Conservation (phyloP, 2,329 filamentous ascomycete species). For the Aureobasidium sp. region DNA sequence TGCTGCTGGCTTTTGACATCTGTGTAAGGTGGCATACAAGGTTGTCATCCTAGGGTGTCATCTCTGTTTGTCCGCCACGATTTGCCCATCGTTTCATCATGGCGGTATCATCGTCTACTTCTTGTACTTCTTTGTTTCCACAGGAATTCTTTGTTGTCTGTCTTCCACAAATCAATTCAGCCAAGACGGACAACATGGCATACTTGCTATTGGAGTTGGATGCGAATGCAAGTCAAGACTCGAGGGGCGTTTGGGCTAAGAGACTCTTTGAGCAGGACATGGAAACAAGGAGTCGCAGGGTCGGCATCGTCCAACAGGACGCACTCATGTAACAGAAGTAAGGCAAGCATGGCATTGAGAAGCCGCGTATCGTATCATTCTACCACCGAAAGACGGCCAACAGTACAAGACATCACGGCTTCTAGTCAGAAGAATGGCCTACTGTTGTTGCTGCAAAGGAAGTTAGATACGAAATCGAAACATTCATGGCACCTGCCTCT, state of each 20-base stretch:
- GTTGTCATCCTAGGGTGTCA: too few species aligned
- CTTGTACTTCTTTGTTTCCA: neutral
- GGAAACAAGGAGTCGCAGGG: neutral
- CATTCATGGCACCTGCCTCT: too few species aligned
- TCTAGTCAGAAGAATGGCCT: neutral
- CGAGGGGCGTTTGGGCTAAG: neutral
- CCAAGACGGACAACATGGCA: neutral
- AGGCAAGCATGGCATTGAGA: neutral
- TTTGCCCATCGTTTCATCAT: neutral
- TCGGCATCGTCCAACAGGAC: neutral
- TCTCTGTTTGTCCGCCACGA: neutral
- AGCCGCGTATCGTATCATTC: neutral
- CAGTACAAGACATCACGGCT: neutral
- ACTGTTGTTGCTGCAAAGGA: neutral
- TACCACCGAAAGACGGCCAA: neutral
- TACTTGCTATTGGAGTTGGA: neutral
- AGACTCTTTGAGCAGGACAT: neutral
- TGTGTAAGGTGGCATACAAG: too few species aligned
- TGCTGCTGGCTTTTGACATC: neutral
- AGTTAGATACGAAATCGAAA: neutral
- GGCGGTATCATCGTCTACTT: neutral
- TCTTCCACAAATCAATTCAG: neutral
- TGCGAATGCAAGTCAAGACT: neutral
- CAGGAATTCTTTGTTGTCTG: neutral
- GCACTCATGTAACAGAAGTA: neutral